Percentiles rank a stretch among this genome's conserved stretches.
Evolutionary conservation across 768 basidiomycete species (phyloP).

Genomic region (Phlegmacium glaucopus): DNA sequence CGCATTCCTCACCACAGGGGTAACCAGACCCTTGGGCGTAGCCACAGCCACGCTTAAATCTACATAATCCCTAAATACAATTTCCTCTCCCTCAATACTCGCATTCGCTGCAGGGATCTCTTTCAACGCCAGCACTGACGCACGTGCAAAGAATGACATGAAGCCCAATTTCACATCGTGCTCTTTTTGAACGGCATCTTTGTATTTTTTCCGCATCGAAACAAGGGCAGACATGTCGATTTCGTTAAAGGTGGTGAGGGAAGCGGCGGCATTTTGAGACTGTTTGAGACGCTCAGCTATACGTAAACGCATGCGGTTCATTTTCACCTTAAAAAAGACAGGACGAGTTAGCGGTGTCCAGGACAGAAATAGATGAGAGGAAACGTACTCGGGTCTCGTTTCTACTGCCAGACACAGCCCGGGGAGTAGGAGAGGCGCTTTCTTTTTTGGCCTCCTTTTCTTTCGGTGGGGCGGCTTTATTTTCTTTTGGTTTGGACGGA

Average conservation of each 20-base stretch:
- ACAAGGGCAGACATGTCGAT: slow-evolving; percentile 98
- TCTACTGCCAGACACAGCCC: slow-evolving; percentile 48
- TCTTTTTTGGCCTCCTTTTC: slow-evolving; percentile 27
- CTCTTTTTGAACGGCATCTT: slow-evolving; percentile 85
- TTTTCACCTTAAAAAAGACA: slow-evolving; percentile 71
- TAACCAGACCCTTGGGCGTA: slow-evolving; percentile 96
- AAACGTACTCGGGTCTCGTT: slow-evolving; percentile 78
- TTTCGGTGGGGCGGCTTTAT: slow-evolving; percentile 30
- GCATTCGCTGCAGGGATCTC: slow-evolving; percentile 96
- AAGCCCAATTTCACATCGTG: slow-evolving; percentile 96
- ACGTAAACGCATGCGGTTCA: slow-evolving; percentile 97
- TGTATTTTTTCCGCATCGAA: slow-evolving; percentile 91
- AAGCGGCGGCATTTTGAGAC: slow-evolving; percentile 95
- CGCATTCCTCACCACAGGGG: slow-evolving; percentile 90
- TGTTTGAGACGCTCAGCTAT: slow-evolving; percentile 98
- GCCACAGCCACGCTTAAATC: slow-evolving; percentile 96
- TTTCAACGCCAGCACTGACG: slow-evolving; percentile 76
- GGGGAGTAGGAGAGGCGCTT: slow-evolving; percentile 18
- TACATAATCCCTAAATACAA: slow-evolving; percentile 89
- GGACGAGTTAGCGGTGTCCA: slow-evolving; percentile 1
- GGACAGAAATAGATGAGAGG: background rate
- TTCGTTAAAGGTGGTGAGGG: slow-evolving; percentile 98
- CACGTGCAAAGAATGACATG: slow-evolving; percentile 96
- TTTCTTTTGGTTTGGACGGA: slow-evolving; percentile 23
- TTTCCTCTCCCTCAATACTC: slow-evolving; percentile 89